A percentile compares a stretch with the other conserved stretches of the same genome.
Conservation (phyloP, 1,284 basidiomycete genomes). For the Naganishia sp. region DNA sequence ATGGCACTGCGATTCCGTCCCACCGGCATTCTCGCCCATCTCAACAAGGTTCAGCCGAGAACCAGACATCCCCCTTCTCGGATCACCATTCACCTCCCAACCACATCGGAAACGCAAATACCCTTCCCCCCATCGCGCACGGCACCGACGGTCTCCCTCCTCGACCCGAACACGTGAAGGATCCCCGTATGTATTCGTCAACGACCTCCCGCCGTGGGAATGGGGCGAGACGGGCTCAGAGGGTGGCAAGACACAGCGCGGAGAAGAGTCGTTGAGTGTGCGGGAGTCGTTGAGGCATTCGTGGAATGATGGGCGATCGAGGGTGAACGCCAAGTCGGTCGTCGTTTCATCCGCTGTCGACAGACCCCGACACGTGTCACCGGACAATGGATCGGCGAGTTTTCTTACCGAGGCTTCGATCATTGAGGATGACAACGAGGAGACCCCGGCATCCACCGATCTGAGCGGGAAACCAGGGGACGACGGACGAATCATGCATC, state of each 20-base stretch:
- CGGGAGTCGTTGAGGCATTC: constrained; percentile 2
- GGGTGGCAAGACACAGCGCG: neutral
- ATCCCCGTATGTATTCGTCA: constrained; percentile 12
- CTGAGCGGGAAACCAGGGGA: neutral
- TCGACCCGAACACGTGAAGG: neutral
- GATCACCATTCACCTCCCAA: constrained; percentile 12
- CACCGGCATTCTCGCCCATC: neutral
- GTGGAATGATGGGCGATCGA: neutral
- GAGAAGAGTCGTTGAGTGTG: neutral
- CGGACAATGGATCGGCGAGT: constrained; percentile 3
- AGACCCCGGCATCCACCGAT: neutral
- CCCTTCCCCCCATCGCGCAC: neutral
- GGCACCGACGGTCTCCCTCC: neutral
- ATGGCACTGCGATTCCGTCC: neutral
- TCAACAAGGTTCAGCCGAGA: neutral
- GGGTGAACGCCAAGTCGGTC: neutral
- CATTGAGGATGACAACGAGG: neutral
- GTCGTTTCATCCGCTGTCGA: neutral
- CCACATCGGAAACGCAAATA: neutral
- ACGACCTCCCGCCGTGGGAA: constrained; percentile 21
- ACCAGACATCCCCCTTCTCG: neutral
- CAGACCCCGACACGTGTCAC: neutral
- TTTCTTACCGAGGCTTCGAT: constrained; percentile 12
- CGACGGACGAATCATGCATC: constrained; percentile 1
- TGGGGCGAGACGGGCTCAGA: constrained; percentile 4